Conservation (phyloP, 306 rosid genomes). For the Pachyrhizus erosus region DNA sequence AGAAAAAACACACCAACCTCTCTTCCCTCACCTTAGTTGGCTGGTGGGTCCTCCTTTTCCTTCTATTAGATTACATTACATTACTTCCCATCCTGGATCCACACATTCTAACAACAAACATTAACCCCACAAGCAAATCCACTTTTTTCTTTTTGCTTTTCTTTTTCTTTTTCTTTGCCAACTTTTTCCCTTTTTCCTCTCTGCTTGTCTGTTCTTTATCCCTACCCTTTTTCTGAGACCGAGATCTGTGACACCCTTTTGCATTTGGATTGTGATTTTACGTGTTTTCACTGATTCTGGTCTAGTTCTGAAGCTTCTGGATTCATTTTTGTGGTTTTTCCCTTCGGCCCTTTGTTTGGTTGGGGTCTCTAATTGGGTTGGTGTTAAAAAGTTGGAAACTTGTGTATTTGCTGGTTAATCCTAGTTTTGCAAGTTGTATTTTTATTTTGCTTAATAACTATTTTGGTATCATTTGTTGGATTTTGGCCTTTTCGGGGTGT, state of each 20-base stretch:
- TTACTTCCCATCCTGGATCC: neutral
- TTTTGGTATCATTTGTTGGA: neutral
- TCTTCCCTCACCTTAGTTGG: neutral
- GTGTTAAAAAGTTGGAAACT: conserved; percentile 8
- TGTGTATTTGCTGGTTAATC: neutral
- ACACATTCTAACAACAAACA: neutral
- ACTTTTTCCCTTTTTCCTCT: neutral
- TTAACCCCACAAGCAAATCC: neutral
- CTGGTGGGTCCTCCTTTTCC: neutral
- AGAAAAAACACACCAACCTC: neutral
- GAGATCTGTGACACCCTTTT: conserved; percentile 9
- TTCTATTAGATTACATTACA: neutral
- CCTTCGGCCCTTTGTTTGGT: conserved; percentile 21
- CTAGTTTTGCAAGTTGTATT: neutral
- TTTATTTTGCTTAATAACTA: neutral
- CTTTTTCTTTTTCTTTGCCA: neutral
- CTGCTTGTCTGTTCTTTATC: neutral
- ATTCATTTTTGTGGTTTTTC: neutral
- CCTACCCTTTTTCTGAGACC: neutral
- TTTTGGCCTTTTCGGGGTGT: neutral
- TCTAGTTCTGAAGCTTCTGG: neutral
- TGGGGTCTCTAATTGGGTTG: neutral
- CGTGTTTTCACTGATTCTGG: neutral
- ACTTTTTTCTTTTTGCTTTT: neutral
- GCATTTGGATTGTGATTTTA: neutral